Percentiles rank a stretch among this genome's conserved stretches.
Conservation (phyloP, 768 basidiomycete genomes). For the Trametes cubensis region DNA sequence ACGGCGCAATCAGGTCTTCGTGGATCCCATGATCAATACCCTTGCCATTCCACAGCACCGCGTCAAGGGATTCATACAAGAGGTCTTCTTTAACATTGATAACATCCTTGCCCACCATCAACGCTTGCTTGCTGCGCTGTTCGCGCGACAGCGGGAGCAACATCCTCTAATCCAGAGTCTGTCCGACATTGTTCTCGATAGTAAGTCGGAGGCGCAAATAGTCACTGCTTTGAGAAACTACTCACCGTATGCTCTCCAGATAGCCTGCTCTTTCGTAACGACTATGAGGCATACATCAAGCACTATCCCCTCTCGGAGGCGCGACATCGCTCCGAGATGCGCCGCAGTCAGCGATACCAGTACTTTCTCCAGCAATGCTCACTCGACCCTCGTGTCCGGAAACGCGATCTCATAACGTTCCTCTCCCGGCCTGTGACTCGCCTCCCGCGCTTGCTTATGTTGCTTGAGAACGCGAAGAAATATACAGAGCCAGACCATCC, state of each 20-base stretch:
- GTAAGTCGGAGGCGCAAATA: slow-evolving; percentile 42
- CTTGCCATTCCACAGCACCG: slow-evolving; percentile 65
- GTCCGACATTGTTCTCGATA: slow-evolving; percentile 82
- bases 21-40: slow-evolving; percentile 61
- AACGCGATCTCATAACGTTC: slow-evolving; percentile 80
- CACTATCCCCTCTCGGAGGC: slow-evolving; percentile 88
- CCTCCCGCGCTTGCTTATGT: slow-evolving; percentile 76
- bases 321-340: slow-evolving; percentile 75
- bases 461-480: slow-evolving; percentile 72
- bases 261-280: slow-evolving; percentile 12
- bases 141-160: slow-evolving; percentile 80
- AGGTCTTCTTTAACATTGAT: slow-evolving; percentile 84
- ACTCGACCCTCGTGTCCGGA: slow-evolving; percentile 65
- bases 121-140: slow-evolving; percentile 70
- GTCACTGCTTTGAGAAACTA: background rate
- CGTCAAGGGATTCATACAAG: slow-evolving; percentile 67
- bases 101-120: slow-evolving; percentile 70
- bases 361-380: slow-evolving; percentile 65
- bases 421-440: slow-evolving; percentile 86
- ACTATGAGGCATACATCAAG: slow-evolving; percentile 84
- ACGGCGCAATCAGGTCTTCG: slow-evolving; percentile 58
- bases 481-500: slow-evolving; percentile 72
- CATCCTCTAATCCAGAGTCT: slow-evolving; percentile 83
- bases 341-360: slow-evolving; percentile 66
- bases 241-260: slow-evolving; percentile 1